phyloP scores from a whole-genome alignment of 495 filamentous ascomycete species.

The Penicillium verhagenii region DNA sequence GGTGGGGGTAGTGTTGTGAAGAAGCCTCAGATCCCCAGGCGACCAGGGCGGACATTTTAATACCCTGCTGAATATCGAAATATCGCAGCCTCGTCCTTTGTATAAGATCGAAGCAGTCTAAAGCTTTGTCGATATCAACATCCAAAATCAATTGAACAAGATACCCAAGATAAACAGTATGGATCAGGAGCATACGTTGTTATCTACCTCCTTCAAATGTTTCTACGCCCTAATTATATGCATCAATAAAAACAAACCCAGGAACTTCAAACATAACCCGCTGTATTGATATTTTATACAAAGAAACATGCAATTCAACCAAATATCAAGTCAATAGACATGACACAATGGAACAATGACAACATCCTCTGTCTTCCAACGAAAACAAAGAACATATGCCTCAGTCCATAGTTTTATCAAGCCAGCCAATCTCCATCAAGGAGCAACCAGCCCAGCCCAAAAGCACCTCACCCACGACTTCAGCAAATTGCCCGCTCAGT shows the following conservation, averaged over 20 bases:
- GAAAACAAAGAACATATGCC: neutral
- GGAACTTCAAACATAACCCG: neutral
- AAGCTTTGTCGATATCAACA: neutral
- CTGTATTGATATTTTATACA: conserved; percentile 16
- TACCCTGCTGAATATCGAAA: neutral
- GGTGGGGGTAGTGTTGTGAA: conserved; percentile 54
- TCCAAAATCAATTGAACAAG: neutral
- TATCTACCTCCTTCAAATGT: no score
- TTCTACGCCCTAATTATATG: no score
- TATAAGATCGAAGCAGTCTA: neutral
- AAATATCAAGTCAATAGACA: neutral
- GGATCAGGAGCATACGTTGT: neutral
- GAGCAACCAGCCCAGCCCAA: neutral
- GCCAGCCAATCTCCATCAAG: neutral
- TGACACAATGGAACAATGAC: neutral
- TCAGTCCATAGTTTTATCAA: neutral
- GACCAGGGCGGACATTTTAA: conserved; percentile 55
- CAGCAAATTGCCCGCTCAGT: conserved; percentile 50
- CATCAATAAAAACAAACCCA: neutral
- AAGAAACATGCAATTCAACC: conserved; percentile 8
- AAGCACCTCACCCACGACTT: neutral
- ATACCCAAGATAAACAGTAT: neutral
- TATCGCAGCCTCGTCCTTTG: neutral
- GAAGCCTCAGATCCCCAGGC: conserved; percentile 57
- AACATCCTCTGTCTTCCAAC: neutral